Evolutionary conservation across 1,284 basidiomycete genomes (phyloP), one percentile per base, ranked within the genome.

Genomic region (Marasmius oreades): DNA sequence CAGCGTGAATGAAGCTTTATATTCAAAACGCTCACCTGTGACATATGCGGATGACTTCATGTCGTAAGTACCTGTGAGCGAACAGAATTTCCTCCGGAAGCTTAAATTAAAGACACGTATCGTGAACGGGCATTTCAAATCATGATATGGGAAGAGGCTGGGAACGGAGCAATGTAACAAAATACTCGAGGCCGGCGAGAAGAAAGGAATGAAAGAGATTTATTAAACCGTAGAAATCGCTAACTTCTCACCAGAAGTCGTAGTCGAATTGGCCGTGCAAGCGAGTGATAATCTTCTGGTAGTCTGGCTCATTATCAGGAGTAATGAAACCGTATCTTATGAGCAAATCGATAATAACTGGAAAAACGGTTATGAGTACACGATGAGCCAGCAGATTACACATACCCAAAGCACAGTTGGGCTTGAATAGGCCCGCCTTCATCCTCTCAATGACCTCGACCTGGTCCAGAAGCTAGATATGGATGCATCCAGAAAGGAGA

Each of bases 321-420:
- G 88, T 92, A 45, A 95, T 75, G 60, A 83, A 77, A 1, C 91
- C 90, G 56, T 86, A 82, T 6, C 90, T 80, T 51, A 95, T 81
- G 69, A 95, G 79, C 59, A 96, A 87, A 68, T 97, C 93, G 42
- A 96, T 74, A 44, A 96, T 71, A 11, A 92, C 93, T 89, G 53
- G 7, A 23, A 37, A 18, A 10, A 26, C 23, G 10, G 8, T 46
- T 54, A 20, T 28, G 39, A 52, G 37, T 57, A 37, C 11, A 26
- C 37, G n/a, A 42, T 26, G 53, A 42, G 37, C 12, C 51, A 18
- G 18, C 50, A 31, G 24, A 7, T 8, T 16, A 69, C 72, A 69
- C 72, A 53, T 57, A 90, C 89, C 88, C 23, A 90, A 64, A 1
- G 86, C 89, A 63, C 92, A 95, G 63, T 96, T 95, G 2, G 90